Evolutionary conservation across 768 basidiomycete species (phyloP).

Genomic region (Suillus brevipes): DNA sequence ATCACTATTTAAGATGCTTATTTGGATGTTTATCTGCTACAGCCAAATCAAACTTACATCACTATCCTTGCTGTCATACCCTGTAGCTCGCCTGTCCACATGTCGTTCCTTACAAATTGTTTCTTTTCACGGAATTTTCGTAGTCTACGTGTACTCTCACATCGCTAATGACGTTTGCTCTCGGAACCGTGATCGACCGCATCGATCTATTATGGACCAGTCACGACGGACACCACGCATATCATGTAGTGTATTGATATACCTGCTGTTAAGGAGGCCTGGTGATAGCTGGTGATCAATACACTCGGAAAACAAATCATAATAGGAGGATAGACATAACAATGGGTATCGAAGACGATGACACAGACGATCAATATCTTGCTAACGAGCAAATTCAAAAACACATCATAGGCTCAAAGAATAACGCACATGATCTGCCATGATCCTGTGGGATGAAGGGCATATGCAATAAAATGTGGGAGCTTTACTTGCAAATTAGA

Average conservation of each 20-base stretch:
- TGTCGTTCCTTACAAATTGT: neutral
- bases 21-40: slow-evolving; percentile 2
- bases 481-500: too few relatives aligned
- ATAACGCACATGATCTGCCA: neutral
- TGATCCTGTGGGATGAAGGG: neutral
- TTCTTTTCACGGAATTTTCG: neutral
- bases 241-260: neutral
- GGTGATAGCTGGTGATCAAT: neutral
- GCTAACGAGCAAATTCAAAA: neutral
- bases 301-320: neutral
- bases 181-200: neutral
- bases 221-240: neutral
- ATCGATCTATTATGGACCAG: neutral
- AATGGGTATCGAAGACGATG: neutral
- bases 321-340: neutral
- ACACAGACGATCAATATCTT: neutral
- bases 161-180: neutral
- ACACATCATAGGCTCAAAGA: neutral
- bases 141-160: slow-evolving; percentile 2
- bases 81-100: neutral
- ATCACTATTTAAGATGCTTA: slow-evolving; percentile 8
- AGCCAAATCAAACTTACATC: slow-evolving; percentile 5
- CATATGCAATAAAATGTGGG: too few relatives aligned
- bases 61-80: neutral
- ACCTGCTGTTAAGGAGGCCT: neutral